These are phyloP conservation scores for Aspergillus calidoustus DNA, from an alignment of 2,329 filamentous ascomycete genomes.

Conservation along the genomic window DNA sequence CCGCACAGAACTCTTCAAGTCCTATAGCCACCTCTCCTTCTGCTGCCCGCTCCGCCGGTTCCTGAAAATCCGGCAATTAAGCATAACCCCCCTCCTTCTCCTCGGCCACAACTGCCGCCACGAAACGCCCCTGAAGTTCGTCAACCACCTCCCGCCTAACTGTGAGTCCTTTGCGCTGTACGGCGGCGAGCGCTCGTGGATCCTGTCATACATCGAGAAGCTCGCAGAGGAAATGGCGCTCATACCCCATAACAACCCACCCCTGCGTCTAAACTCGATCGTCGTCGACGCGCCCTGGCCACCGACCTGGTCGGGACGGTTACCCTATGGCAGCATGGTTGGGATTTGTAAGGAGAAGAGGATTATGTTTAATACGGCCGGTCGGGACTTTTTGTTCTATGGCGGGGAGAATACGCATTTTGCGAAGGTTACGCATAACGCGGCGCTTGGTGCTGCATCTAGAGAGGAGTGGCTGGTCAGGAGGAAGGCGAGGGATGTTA, in stretches of 20 bases:
- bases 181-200: neutral
- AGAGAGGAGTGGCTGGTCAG: neutral
- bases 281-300: slow-evolving; percentile 1
- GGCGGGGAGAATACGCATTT: neutral
- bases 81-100: neutral
- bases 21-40: neutral
- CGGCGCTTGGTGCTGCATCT: neutral
- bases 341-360: neutral
- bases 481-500: neutral
- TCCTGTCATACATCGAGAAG: neutral
- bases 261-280: neutral
- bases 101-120: neutral
- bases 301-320: neutral
- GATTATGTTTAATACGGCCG: neutral
- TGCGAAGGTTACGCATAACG: neutral
- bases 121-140: neutral
- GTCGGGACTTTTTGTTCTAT: neutral
- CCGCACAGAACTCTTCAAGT: neutral
- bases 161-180: neutral
- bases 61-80: neutral
- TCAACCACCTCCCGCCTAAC: neutral
- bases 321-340: neutral
- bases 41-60: neutral
- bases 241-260: neutral
- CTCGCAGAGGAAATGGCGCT: neutral